Evolutionary conservation across 192 early-diverging fungal genomes (phyloP).

Genomic region (Rhizophagus clarus): DNA sequence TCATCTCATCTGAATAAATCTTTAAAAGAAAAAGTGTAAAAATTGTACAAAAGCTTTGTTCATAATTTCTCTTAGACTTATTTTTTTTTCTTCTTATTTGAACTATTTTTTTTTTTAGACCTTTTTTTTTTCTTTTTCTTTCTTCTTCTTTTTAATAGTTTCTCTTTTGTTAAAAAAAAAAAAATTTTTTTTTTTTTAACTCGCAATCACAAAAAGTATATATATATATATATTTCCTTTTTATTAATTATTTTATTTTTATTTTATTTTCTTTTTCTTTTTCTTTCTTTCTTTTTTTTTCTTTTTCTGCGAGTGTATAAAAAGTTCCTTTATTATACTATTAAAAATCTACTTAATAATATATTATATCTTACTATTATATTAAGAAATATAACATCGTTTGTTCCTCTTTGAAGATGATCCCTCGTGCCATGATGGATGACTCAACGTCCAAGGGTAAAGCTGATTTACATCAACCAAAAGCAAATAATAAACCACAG

Average conservation of each 20-base stretch:
- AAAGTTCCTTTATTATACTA: background rate
- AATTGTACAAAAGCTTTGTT: constrained; percentile 38
- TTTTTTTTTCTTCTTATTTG: constrained; percentile 8
- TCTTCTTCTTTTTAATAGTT: constrained; percentile 8
- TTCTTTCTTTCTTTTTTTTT: no score
- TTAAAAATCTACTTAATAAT: constrained; percentile 3
- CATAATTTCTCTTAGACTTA: constrained; percentile 32
- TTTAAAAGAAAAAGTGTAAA: constrained; percentile 30
- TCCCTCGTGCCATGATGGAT: constrained; percentile 43
- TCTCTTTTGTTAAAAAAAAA: background rate
- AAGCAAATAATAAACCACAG: constrained; percentile 69
- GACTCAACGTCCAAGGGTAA: constrained; percentile 35
- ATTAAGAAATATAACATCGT: constrained; percentile 15
- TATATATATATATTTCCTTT: background rate
- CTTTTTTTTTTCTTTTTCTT: constrained; percentile 16
- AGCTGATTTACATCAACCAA: constrained; percentile 61
- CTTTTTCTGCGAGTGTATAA: background rate
- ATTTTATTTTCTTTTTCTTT: background rate
- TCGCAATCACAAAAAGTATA: background rate
- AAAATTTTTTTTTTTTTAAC: constrained; percentile 4
- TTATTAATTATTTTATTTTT: background rate
- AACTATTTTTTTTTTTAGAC: constrained; percentile 14
- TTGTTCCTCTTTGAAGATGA: constrained; percentile 27
- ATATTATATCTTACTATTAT: constrained; percentile 11
- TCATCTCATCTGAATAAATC: background rate